Percentiles rank a stretch among this genome's conserved stretches.
Conservation (phyloP, 129 eudicot genomes). For the Rutidosis leptorrhynchoides region DNA sequence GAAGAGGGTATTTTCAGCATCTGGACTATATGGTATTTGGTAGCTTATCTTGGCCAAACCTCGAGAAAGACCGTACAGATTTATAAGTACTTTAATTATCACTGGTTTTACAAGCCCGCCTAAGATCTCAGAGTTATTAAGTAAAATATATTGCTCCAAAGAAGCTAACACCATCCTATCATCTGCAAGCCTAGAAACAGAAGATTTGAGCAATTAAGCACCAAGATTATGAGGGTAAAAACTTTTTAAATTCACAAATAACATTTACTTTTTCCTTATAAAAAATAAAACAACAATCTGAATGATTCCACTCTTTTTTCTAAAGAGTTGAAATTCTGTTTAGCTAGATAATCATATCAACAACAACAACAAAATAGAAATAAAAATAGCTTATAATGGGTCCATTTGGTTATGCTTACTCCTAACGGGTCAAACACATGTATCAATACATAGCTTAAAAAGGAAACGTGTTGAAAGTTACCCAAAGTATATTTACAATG, state of each 20-base stretch:
- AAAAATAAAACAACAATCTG: slow-evolving; percentile 6
- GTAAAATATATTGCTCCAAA: slow-evolving; percentile 84
- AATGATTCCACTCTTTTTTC: slow-evolving; percentile 11
- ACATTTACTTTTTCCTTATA: not conserved
- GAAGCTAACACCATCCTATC: slow-evolving; percentile 85
- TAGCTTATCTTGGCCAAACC: slow-evolving; percentile 71
- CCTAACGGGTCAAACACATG: not conserved
- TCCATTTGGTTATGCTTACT: not conserved
- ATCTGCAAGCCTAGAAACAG: slow-evolving; percentile 71
- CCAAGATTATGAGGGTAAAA: not conserved
- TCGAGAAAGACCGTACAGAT: slow-evolving; percentile 71
- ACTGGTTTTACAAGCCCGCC: slow-evolving; percentile 41
- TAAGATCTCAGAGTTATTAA: slow-evolving; percentile 51
- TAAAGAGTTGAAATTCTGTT: slow-evolving; percentile 9
- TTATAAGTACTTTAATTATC: slow-evolving; percentile 41
- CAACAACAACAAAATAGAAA: not conserved
- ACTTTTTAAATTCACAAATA: slow-evolving; percentile 13
- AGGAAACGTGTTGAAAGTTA: not conserved
- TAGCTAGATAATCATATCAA: slow-evolving; percentile 11
- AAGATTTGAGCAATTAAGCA: slow-evolving; percentile 19
- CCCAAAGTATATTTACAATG: not conserved
- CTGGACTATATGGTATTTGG: slow-evolving; percentile 82
- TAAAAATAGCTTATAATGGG: slow-evolving; percentile 4
- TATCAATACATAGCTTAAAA: not conserved
- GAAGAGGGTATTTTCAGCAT: slow-evolving; percentile 77